phyloP scores from a whole-genome alignment of 2,329 filamentous ascomycete species.

The Kalaharituber pfeilii region DNA sequence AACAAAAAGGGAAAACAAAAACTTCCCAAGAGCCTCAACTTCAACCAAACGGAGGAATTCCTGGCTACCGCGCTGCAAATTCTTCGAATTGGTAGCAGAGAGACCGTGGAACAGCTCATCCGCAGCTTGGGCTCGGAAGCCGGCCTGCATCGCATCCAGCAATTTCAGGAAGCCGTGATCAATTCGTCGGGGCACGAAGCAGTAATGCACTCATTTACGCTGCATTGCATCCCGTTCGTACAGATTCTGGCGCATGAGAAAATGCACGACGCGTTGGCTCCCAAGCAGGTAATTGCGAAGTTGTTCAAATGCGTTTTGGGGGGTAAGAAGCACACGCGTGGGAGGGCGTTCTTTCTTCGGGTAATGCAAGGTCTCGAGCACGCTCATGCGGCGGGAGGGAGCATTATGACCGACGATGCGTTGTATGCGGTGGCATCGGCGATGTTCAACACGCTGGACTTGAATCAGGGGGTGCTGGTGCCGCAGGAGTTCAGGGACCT shows the following conservation, averaged over 20 bases:
- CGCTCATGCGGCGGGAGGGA: background rate
- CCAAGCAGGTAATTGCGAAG: conserved; percentile 23
- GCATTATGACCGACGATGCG: conserved; percentile 9
- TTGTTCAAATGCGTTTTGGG: conserved; percentile 24
- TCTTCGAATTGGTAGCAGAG: too few relatives aligned
- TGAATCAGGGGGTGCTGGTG: conserved; percentile 20
- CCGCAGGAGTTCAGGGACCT: conserved; percentile 16
- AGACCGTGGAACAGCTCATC: too few relatives aligned
- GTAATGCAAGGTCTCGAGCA: background rate
- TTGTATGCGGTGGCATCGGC: conserved; percentile 11
- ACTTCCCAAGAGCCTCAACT: too few relatives aligned
- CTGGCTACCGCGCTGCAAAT: too few relatives aligned
- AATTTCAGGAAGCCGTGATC: too few relatives aligned
- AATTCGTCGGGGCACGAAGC: too few relatives aligned
- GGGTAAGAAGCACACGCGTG: conserved; percentile 18
- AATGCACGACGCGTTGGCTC: conserved; percentile 17
- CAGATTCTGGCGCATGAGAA: conserved; percentile 19
- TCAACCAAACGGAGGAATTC: too few relatives aligned
- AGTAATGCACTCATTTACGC: too few relatives aligned
- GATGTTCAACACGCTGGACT: conserved; percentile 16
- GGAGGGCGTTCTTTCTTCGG: conserved; percentile 17
- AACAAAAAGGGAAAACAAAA: too few relatives aligned
- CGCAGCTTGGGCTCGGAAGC: too few relatives aligned
- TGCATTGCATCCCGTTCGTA: conserved; percentile 21
- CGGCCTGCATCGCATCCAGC: too few relatives aligned